Evolutionary conservation across 2,329 filamentous ascomycete genomes (phyloP).

Genomic region (Periconia sp.): DNA sequence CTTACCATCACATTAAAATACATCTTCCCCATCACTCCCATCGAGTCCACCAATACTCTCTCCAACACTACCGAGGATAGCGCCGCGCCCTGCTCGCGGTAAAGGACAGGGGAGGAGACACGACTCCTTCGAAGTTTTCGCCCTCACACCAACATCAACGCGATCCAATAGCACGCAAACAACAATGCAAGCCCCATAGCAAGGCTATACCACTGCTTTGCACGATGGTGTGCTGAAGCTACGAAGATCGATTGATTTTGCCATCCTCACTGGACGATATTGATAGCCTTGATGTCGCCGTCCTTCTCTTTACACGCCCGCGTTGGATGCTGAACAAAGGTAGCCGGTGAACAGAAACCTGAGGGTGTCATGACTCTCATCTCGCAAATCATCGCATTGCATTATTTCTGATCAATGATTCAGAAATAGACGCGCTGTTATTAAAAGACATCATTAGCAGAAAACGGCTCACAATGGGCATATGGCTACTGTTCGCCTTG

Average conservation of each 20-base stretch:
- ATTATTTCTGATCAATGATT: neutral
- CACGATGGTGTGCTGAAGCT: neutral
- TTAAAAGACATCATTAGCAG: neutral
- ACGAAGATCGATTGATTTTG: neutral
- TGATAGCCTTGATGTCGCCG: neutral
- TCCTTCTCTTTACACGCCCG: neutral
- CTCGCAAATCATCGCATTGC: neutral
- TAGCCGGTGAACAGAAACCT: neutral
- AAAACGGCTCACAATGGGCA: neutral
- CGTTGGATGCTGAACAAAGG: neutral
- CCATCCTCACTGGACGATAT: neutral
- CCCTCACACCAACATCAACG: neutral
- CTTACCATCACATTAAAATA: too few relatives aligned
- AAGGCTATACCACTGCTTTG: slow-evolving; percentile 1
- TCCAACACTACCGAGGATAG: neutral
- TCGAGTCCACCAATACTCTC: neutral
- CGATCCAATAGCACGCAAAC: neutral
- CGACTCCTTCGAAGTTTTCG: neutral
- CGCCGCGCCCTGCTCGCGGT: neutral
- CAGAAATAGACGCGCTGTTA: neutral
- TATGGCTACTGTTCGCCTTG: neutral
- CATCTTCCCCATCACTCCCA: too few relatives aligned
- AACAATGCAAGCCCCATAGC: slow-evolving; percentile 3
- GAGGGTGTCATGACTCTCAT: neutral
- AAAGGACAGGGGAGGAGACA: neutral